These are phyloP conservation scores for Letharia columbiana DNA, from an alignment of 495 filamentous ascomycete genomes.

Conservation along the genomic window DNA sequence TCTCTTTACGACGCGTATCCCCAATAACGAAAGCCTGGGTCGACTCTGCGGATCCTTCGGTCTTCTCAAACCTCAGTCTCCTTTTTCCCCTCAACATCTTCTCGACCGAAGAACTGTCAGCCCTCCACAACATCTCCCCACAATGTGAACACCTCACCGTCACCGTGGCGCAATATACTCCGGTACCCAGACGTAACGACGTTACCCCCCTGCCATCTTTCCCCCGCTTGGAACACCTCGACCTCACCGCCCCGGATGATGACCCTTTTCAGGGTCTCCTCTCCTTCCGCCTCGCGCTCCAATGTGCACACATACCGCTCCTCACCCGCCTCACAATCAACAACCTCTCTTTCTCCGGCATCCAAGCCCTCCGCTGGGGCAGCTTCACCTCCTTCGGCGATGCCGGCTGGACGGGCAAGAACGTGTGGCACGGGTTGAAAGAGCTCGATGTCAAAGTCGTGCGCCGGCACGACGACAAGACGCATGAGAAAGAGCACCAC, in stretches of 20 bases:
- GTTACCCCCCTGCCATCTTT: neutral
- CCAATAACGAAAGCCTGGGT: slow-evolving; percentile 11
- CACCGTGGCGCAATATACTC: neutral
- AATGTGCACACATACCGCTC: slow-evolving; percentile 2
- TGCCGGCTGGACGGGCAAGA: neutral
- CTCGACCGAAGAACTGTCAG: neutral
- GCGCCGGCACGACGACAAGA: neutral
- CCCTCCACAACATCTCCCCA: neutral
- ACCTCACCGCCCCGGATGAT: slow-evolving; percentile 8
- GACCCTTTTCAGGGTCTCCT: slow-evolving; percentile 10
- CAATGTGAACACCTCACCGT: slow-evolving; percentile 13
- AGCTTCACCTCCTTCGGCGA: slow-evolving; percentile 10
- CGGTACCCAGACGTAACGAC: neutral
- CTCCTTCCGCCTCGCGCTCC: slow-evolving; percentile 12
- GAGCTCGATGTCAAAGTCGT: slow-evolving; percentile 9
- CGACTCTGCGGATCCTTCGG: neutral
- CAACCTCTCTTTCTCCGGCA: slow-evolving; percentile 1
- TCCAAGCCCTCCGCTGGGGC: slow-evolving; percentile 14
- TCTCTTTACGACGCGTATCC: slow-evolving; percentile 22
- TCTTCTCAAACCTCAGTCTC: slow-evolving; percentile 10
- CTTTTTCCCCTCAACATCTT: slow-evolving; percentile 5
- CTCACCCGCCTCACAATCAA: slow-evolving; percentile 7
- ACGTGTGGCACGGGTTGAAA: slow-evolving; percentile 16
- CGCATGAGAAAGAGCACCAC: neutral
- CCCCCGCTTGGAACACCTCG: slow-evolving; percentile 9